Evolutionary conservation across 2,329 filamentous ascomycete species (phyloP), one percentile per base, ranked within the genome.

Genomic region (Drechslerella stenobrocha): DNA sequence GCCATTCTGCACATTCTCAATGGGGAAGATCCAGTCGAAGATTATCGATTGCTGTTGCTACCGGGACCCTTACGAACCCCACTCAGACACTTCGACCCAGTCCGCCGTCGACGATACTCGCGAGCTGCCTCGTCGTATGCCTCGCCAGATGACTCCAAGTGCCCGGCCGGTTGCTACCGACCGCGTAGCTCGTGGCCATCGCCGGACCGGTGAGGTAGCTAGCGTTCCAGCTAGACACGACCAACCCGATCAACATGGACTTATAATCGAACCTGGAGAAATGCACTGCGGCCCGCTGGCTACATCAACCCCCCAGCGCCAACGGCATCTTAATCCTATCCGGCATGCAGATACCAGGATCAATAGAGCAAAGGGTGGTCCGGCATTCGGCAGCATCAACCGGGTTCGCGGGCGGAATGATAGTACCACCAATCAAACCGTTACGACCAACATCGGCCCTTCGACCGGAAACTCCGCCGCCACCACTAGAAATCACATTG

Each of bases 41-140:
- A 1, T 40, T 26, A 32, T 18, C 5, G 32, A 58, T 28, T 52
- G 46, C 24, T 20, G 35, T 13, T 59, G 46, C 37, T 58, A 59
- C 15, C 46, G 26, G 9, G 22, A 52, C 20, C 56, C 56, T 3
- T 23, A 32, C 22, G 37, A 42, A 11, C 46, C 46, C 1, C 46
- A 52, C 8, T 59, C 56, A 6, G 46, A 52, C 23, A 59, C 56
- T 5, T 60, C 63, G 1, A 51, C 55, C 5, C 55, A 67, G 24
- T 48, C 42, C 1, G 26, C 51, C 9, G 18, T 60, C 22, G 40
- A 66, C 6, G 42, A 67, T 15, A 67, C 55, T 13, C 2, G 34
- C 5, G 42, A 55, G 13, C 35, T 67, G 0, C 63, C 55, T 2
- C 53, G 44, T 6, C 34, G 55, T 1, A 52, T 50, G 45, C 53